Evolutionary conservation across 1,139 yeast genomes (phyloP), one percentile per base, ranked within the genome.

Genomic region (Candida pseudoviswanathii): DNA sequence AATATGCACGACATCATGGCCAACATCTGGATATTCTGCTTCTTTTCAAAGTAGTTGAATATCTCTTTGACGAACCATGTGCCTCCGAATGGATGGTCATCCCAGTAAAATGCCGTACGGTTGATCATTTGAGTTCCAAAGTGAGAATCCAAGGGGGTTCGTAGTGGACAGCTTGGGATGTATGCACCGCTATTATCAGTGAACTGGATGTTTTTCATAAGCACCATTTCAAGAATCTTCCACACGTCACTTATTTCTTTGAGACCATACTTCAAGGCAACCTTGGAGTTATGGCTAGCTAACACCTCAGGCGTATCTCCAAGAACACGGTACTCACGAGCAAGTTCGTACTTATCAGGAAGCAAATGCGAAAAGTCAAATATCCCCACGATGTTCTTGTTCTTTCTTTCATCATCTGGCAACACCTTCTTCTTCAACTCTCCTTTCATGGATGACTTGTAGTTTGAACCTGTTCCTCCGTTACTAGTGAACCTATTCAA

Each of bases 1-100:
- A 81, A 59, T 2, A 90, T 78, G 67, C 96, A 89, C 2, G 95
- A 82, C 62, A 91, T 68, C 89, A 89, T 86, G 0, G 96, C 97
- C 22, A 94, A 72, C 96, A 92, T 90, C 64, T 92, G 98, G 24
- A 89, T 70, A 59, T 92, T 87, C 2, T 85, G 84, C 45, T 73
- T 65, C 39, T 60, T 67, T 58, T 86, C 95, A 60, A 86, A 91
- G 58, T 86, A 85, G 1, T 68, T 64, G 61, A 92, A 75, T 44
- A 91, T 71, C 54, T 84, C 82, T 36, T 76, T 75, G 0, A 90
- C 73, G n/a, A 90, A 69, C 87, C 94, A 85, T 4, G 77, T 62
- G n/a, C 84, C 80, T 0, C 97, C 96, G 64, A 86, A 80, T 0
- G 95, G 94, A 64, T 89, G 96, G 3, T 80, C 69, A 0, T 92